Conservation (phyloP, 768 basidiomycete species). For the Daedaleopsis nitida region DNA sequence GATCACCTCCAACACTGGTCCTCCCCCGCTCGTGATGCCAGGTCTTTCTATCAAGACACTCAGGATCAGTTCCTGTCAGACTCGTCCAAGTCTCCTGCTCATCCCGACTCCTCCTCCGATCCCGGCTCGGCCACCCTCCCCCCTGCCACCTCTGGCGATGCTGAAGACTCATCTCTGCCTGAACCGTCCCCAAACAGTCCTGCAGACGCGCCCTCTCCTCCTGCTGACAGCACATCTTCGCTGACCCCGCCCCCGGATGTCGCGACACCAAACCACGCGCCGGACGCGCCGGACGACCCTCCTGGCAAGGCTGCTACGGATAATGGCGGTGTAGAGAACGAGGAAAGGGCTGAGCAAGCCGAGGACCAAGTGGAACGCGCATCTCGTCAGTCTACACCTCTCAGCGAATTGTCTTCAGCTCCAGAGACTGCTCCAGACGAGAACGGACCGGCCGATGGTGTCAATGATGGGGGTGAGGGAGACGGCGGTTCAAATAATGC, state of each 20-base stretch:
- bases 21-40: conserved; percentile 24
- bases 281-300: conserved; percentile 14
- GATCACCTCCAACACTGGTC: conserved; percentile 32
- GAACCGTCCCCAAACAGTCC: conserved; percentile 22
- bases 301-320: conserved; percentile 14
- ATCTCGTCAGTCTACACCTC: conserved; percentile 68
- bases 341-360: conserved; percentile 37
- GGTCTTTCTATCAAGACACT: conserved; percentile 23
- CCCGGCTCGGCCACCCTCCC: conserved; percentile 6
- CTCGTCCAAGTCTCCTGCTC: conserved; percentile 10
- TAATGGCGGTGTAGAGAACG: neutral
- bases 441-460: conserved; percentile 5
- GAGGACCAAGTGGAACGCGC: conserved; percentile 32
- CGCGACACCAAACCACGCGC: conserved; percentile 16
- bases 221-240: conserved; percentile 28
- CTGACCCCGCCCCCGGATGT: conserved; percentile 31
- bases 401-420: conserved; percentile 75
- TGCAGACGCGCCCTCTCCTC: conserved; percentile 26
- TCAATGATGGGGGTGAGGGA: conserved; percentile 2
- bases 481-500: neutral
- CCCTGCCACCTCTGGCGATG: conserved; percentile 18
- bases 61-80: conserved; percentile 15
- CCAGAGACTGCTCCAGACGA: conserved; percentile 49
- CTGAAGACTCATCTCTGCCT: conserved; percentile 20
- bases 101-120: conserved; percentile 8